Conservation (phyloP, 2,329 filamentous ascomycete genomes). For the Penicillium sp. region DNA sequence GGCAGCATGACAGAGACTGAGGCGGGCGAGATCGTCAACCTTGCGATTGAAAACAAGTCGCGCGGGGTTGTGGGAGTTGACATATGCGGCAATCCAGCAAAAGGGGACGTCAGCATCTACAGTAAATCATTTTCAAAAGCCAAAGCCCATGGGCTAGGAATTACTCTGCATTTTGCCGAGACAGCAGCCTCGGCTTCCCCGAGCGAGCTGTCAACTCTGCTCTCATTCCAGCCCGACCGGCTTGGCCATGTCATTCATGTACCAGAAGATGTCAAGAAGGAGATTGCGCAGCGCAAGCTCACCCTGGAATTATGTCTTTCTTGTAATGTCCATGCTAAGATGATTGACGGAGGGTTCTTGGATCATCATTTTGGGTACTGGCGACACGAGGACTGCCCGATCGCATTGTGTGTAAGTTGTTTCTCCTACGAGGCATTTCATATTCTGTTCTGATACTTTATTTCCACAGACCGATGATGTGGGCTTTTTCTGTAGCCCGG, state of each 20-base stretch:
- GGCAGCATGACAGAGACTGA: constrained; percentile 57
- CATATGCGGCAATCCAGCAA: constrained; percentile 72
- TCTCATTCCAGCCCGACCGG: constrained; percentile 65
- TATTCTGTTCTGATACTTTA: background rate
- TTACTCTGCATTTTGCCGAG: constrained; percentile 80
- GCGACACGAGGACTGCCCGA: constrained; percentile 58
- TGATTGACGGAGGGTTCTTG: constrained; percentile 64
- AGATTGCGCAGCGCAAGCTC: constrained; percentile 56
- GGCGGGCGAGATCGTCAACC: constrained; percentile 62
- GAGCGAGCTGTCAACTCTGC: constrained; percentile 62
- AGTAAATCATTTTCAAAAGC: constrained; percentile 59
- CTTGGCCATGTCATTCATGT: constrained; percentile 80
- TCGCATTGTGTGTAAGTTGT: constrained; percentile 67
- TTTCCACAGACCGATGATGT: constrained; percentile 72
- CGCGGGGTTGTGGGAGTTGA: constrained; percentile 70
- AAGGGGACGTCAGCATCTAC: constrained; percentile 62
- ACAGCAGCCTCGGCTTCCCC: constrained; percentile 56
- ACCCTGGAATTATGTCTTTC: constrained; percentile 76
- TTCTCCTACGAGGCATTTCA: background rate
- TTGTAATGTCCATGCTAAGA: constrained; percentile 74
- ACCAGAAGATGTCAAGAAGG: constrained; percentile 56
- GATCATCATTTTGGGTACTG: constrained; percentile 79
- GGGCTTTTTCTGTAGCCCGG: constrained; percentile 72
- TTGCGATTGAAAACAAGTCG: constrained; percentile 57
- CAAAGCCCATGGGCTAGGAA: constrained; percentile 54